Evolutionary conservation across 495 filamentous ascomycete genomes (phyloP), one percentile per base, ranked within the genome.

Genomic region (Xylaria longipes): DNA sequence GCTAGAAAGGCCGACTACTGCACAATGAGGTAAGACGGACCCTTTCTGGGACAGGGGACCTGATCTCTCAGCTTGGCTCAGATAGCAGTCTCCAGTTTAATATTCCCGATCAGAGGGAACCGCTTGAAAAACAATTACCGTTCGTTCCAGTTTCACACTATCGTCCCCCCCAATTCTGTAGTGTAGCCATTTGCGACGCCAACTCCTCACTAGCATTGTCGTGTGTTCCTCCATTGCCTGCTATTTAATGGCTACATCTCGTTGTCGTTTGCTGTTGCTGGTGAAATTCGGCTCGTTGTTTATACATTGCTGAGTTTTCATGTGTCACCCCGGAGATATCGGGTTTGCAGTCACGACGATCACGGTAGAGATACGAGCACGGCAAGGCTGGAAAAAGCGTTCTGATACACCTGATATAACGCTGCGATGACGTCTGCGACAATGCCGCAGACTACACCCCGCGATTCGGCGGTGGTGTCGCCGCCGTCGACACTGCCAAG

Each of bases 101-200:
- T 67, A 35, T 43, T 37, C 60, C 63, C 63, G 65, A 41, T 56
- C 65, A 39, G 65, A 27, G 9, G 9, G n/a, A 46, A 9, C 72
- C 72, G 75, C 70, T 57, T 52, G 65, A 73, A 77, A 76, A 79
- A 69, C 62, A 72, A 77, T 77, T 65, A 72, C 77, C 77, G 77
- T 74, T 63, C 17, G 15, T 75, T 39, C 72, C 64, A 67, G 70
- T 46, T 33, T 60, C 7, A 22, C 15, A 20, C 27, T 11, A 22
- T 60, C 33, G 33, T 52, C 6, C 45, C 11, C 27, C 48, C 65
- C 11, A 56, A 31, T 29, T 14, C 14, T 31, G 27, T 31, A 17
- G 25, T 15, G 52, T 29, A 31, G 27, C 27, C 52, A 5, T 29
- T 56, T 29, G 4, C 52, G 5, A 31, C 27, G 1, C 27, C 52